Percentiles rank a stretch among this genome's conserved stretches.
These are phyloP conservation scores for Scheffersomyces stipitis DNA, from an alignment of 805 yeast species.

Conservation along the genomic window DNA sequence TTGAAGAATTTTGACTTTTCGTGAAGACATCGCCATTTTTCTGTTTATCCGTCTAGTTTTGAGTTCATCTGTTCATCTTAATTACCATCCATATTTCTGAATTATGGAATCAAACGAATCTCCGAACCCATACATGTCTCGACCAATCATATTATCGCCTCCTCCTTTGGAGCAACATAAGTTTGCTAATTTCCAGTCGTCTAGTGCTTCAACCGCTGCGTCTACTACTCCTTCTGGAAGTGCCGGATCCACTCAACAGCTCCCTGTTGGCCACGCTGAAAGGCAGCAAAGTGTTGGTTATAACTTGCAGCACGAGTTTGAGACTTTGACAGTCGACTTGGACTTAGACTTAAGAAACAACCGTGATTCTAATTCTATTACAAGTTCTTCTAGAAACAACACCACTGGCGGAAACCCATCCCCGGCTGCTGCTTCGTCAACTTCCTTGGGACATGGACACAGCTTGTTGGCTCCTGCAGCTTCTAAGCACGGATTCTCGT, in stretches of 20 bases:
- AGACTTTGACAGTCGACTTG: conserved; percentile 45
- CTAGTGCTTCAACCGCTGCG: conserved; percentile 3
- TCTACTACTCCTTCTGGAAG: neutral
- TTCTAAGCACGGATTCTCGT: conserved; percentile 10
- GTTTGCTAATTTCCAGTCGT: conserved; percentile 1
- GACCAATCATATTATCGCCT: conserved; percentile 44
- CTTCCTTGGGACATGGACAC: conserved; percentile 2
- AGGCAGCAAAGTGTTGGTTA: conserved; percentile 46
- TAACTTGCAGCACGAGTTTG: conserved; percentile 47
- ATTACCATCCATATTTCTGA: neutral
- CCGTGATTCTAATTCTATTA: neutral
- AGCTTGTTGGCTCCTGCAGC: conserved; percentile 17
- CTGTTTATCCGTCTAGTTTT: no score
- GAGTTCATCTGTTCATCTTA: no score
- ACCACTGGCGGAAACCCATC: neutral
- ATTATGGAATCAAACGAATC: neutral
- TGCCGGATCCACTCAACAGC: neutral
- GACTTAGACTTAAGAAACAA: conserved; percentile 39
- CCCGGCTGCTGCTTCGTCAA: conserved; percentile 4
- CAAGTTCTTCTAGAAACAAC: neutral
- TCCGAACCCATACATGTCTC: conserved; percentile 13
- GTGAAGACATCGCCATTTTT: no score
- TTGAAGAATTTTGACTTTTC: no score
- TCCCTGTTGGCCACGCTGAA: conserved; percentile 9
- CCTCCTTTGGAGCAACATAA: conserved; percentile 34